Base-by-base conservation (phyloP, 225 moss, liverwort and hornwort genomes). In the Antitrichia curtipendula region DNA sequence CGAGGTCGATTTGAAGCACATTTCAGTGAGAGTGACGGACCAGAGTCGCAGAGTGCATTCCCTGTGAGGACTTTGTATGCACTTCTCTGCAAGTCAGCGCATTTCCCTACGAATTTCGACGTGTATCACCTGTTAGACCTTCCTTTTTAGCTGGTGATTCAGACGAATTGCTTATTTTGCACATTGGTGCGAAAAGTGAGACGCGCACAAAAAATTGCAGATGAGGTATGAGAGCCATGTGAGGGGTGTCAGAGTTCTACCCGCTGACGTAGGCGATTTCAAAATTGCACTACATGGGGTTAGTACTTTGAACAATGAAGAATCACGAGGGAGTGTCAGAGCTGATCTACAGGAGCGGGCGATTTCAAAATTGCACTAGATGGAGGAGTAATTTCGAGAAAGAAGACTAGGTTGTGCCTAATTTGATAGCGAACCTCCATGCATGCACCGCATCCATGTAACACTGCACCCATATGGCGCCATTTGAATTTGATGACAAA, bases 1-100 rank as follows among this genome's bases (percentile, higher is more conserved):
- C 93, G 13, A 76, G 88, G 62, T 92, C 92, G 17, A 60, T 92
- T 15, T 94, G 78, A 88, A 77, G 41, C 38, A 13, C 41, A 38
- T 12, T 23, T 23, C 34, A 25, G 53, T 43, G 66, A 52, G 61
- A 62, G 20, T 50, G 62, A 38, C 28, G 49, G 49, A 8, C 10
- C 34, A 81, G 24, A 31, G 60, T 60, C 58, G 9, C 31, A 14
- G 60, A 80, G 43, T 80, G 61, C 23, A 45, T 80, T 13, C 61
- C 15, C 61, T 31, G 32, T 22, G 32, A 31, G 32, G 32, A 45
- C 22, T 63, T 47, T 45, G 47, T 62, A 36, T 25, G 66, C n/a
- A 68, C 20, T n/a, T 65, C 66, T n/a, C 45, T 49, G 62, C 64
- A 50, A 32, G 82, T 49, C n/a, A 36, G 60, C 25, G 34, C 50